Evolutionary conservation across 2,329 filamentous ascomycete genomes (phyloP).

Genomic region (Nectriaceae sp.): DNA sequence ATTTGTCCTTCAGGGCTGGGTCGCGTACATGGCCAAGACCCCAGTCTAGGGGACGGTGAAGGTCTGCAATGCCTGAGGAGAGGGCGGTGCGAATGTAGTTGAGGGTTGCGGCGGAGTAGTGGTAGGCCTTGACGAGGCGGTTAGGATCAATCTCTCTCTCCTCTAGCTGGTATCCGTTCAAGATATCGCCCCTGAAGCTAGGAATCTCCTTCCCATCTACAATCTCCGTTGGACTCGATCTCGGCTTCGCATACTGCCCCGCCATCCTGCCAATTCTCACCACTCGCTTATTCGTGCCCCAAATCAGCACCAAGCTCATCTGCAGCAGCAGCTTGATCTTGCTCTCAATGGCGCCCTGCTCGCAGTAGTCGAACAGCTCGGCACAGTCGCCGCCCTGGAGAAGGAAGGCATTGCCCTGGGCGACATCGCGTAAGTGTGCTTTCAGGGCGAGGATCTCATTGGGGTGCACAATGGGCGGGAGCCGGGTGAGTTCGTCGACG

Average conservation of each 20-base stretch:
- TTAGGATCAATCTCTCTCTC: conserved; percentile 79
- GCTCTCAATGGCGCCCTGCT: conserved; percentile 83
- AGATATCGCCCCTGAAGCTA: conserved; percentile 91
- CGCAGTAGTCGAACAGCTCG: conserved; percentile 96
- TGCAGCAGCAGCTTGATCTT: conserved; percentile 97
- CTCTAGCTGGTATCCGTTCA: conserved; percentile 83
- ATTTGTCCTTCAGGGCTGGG: conserved; percentile 79
- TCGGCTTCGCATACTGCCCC: conserved; percentile 94
- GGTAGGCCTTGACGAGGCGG: conserved; percentile 87
- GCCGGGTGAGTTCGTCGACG: conserved; percentile 62
- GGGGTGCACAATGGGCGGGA: conserved; percentile 80
- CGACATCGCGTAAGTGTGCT: conserved; percentile 78
- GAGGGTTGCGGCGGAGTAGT: conserved; percentile 90
- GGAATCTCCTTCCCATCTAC: conserved; percentile 79
- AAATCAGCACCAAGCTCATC: conserved; percentile 95
- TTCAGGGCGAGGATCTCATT: conserved; percentile 81
- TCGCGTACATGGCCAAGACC: conserved; percentile 88
- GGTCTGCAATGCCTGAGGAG: conserved; percentile 85
- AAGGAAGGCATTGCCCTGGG: conserved; percentile 86
- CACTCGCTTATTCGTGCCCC: conserved; percentile 78
- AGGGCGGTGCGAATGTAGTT: conserved; percentile 90
- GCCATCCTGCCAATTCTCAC: conserved; percentile 96
- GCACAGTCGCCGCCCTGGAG: conserved; percentile 97
- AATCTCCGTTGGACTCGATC: conserved; percentile 84
- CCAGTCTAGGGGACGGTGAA: conserved; percentile 95